phyloP scores from a whole-genome alignment of 2,329 filamentous ascomycete genomes.

The Scedosporium dehoogii region DNA sequence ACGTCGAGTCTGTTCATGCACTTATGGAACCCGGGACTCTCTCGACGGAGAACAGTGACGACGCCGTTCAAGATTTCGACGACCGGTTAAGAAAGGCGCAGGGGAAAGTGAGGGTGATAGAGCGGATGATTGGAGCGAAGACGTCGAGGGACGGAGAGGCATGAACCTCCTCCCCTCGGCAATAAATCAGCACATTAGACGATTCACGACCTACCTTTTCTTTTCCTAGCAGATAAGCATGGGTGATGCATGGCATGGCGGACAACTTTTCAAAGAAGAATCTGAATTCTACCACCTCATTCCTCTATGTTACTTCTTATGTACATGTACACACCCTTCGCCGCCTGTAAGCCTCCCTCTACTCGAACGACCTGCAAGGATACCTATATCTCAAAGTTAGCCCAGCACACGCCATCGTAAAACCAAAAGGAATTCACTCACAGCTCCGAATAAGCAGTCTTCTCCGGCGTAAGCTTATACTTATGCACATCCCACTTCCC shows the following conservation, averaged over 20 bases:
- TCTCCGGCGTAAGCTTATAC: conserved; percentile 54
- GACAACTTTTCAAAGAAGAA: conserved; percentile 9
- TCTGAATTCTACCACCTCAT: neutral
- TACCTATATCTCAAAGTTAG: conserved; percentile 36
- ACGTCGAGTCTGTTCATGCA: conserved; percentile 64
- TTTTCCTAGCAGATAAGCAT: neutral
- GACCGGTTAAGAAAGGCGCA: conserved; percentile 75
- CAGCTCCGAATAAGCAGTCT: conserved; percentile 56
- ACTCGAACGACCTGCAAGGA: conserved; percentile 54
- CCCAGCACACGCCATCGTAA: conserved; percentile 2
- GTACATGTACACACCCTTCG: conserved; percentile 19
- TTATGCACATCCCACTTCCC: conserved; percentile 57
- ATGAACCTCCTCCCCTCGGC: neutral
- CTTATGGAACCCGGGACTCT: conserved; percentile 71
- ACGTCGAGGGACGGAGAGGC: neutral
- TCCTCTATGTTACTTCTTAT: conserved; percentile 18
- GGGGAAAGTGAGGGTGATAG: conserved; percentile 77
- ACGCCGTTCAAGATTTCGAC: conserved; percentile 84
- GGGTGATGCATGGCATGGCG: conserved; percentile 1
- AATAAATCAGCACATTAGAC: neutral
- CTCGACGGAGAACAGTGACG: conserved; percentile 74
- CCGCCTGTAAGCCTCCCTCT: conserved; percentile 14
- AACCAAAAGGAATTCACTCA: conserved; percentile 32
- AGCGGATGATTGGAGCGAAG: conserved; percentile 49
- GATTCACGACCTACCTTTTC: neutral